Percentiles rank a stretch among this genome's conserved stretches.
Conservation (phyloP, 257 asterid genomes). For the Ocimum tenuiflorum region DNA sequence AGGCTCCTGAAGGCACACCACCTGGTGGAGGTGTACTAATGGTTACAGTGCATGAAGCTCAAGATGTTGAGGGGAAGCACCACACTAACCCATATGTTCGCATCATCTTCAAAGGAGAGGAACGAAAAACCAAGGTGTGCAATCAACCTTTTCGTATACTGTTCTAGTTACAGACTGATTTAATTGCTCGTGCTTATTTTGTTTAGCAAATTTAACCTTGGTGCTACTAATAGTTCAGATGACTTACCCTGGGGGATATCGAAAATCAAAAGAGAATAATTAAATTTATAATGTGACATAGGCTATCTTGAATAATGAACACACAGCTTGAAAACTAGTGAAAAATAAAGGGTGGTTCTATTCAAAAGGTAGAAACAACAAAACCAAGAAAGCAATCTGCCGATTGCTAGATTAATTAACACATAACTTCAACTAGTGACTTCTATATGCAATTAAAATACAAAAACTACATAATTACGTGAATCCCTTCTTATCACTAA, state of each 20-base stretch:
- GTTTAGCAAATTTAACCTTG: background rate
- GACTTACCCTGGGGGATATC: background rate
- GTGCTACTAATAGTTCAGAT: background rate
- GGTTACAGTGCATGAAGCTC: slow-evolving; percentile 82
- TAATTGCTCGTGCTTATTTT: background rate
- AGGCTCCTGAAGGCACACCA: slow-evolving; percentile 87
- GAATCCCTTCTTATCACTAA: background rate
- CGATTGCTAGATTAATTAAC: background rate
- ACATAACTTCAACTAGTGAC: background rate
- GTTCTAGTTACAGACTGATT: background rate
- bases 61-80: slow-evolving; percentile 96
- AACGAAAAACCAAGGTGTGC: slow-evolving; percentile 83
- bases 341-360: background rate
- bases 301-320: too few species aligned
- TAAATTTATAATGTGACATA: background rate
- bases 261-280: background rate
- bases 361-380: background rate
- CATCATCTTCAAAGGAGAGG: slow-evolving; percentile 72
- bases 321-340: too few species aligned
- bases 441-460: background rate
- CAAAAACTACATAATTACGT: background rate
- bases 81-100: slow-evolving; percentile 91
- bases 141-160: background rate
- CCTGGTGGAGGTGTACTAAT: slow-evolving; percentile 79
- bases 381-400: background rate